Percentiles rank a stretch among this genome's conserved stretches.
Evolutionary conservation across 805 yeast genomes (phyloP).

Genomic region (Sugiyamaella lignohabitans): DNA sequence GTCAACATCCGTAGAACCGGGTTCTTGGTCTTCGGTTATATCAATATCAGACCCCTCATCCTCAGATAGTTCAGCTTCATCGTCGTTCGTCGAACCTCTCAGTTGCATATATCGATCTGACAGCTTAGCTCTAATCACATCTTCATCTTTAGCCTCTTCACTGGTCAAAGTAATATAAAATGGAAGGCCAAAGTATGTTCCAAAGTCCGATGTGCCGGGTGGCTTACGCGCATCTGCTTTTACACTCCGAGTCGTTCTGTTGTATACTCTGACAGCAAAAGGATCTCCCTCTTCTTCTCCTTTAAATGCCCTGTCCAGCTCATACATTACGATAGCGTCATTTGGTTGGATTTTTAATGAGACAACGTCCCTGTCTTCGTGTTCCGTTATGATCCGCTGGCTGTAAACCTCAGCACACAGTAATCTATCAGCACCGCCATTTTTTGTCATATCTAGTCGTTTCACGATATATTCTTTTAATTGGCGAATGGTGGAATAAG

Average conservation of each 20-base stretch:
- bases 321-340: conserved; percentile 67
- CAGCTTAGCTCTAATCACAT: conserved; percentile 50
- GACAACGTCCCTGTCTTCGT: conserved; percentile 51
- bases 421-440: conserved; percentile 34
- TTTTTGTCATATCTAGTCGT: conserved; percentile 26
- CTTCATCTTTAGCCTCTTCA: conserved; percentile 51
- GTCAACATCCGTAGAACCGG: neutral
- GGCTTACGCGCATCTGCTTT: conserved; percentile 6
- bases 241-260: conserved; percentile 8
- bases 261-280: conserved; percentile 22
- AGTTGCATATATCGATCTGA: conserved; percentile 27
- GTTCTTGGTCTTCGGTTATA: neutral
- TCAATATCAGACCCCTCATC: neutral
- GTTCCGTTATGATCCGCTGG: conserved; percentile 60
- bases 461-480: conserved; percentile 55
- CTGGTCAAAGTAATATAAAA: conserved; percentile 55
- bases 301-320: conserved; percentile 24
- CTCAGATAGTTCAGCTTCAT: neutral
- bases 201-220: conserved; percentile 3
- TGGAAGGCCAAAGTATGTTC: conserved; percentile 62
- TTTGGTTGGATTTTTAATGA: conserved; percentile 56
- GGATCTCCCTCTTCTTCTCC: conserved; percentile 10
- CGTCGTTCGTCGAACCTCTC: neutral
- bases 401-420: conserved; percentile 59
- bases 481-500: conserved; percentile 56